phyloP scores from a whole-genome alignment of 2,329 filamentous ascomycete species.

The Apiospora kogelbergensis region DNA sequence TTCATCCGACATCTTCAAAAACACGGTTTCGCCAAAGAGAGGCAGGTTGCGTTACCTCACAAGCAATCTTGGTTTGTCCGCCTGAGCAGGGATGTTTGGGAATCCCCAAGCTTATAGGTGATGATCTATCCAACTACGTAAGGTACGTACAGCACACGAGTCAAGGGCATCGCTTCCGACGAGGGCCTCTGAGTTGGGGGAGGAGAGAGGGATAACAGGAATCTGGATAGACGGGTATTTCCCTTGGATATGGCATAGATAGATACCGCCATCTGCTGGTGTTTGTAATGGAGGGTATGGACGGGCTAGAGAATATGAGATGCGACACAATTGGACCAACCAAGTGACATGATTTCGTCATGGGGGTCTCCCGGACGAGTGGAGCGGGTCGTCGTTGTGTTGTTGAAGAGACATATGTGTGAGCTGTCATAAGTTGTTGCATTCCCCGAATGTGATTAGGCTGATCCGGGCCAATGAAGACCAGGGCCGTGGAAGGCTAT shows the following conservation, averaged over 20 bases:
- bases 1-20: conserved; percentile 70
- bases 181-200: neutral
- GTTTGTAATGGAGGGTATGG: neutral
- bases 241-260: neutral
- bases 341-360: neutral
- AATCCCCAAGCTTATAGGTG: neutral
- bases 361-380: neutral
- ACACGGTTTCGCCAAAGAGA: conserved; percentile 81
- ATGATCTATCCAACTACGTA: neutral
- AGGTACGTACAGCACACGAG: neutral
- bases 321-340: neutral
- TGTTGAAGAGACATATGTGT: neutral
- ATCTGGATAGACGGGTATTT: neutral
- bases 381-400: neutral
- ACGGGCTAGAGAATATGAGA: neutral
- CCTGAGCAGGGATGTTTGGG: conserved; percentile 39
- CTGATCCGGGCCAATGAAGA: neutral
- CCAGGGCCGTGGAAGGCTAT: neutral
- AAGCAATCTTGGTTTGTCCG: conserved; percentile 90
- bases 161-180: neutral
- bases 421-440: neutral
- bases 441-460: neutral
- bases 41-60: conserved; percentile 83
- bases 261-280: neutral
- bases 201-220: neutral